phyloP scores from a whole-genome alignment of 169 alveolate genomes.

The Eimeria necatrix region DNA sequence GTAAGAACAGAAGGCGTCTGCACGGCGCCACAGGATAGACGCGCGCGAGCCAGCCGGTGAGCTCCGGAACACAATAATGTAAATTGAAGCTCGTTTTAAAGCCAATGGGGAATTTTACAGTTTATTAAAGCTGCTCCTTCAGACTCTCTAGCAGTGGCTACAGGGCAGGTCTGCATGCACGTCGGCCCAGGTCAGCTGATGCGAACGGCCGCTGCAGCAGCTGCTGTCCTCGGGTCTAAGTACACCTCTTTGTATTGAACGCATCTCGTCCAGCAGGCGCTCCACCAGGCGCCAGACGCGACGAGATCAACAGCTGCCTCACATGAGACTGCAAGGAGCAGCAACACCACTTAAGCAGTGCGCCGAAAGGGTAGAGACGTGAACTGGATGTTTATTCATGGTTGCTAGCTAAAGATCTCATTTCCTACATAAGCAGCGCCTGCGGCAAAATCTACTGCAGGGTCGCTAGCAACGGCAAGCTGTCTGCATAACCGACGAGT shows the following conservation, averaged over 20 bases:
- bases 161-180: constrained; percentile 31
- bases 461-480: constrained; percentile 19
- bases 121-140: too few relatives aligned
- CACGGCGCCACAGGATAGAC: too few relatives aligned
- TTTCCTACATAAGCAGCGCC: background rate
- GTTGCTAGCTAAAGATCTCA: background rate
- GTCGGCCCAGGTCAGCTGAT: constrained; percentile 35
- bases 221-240: background rate
- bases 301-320: constrained; percentile 1
- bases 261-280: background rate
- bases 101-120: too few relatives aligned
- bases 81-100: too few relatives aligned
- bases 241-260: background rate
- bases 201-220: constrained; percentile 1
- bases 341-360: background rate
- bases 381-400: background rate
- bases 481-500: background rate
- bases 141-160: too few relatives aligned
- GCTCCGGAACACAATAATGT: too few relatives aligned
- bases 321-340: background rate
- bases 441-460: constrained; percentile 17
- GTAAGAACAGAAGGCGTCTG: too few relatives aligned
- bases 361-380: background rate
- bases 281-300: background rate
- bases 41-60: too few relatives aligned